Percentiles rank a stretch among this genome's conserved stretches.
These are phyloP conservation scores for Quercus rubra DNA, from an alignment of 306 rosid genomes.

Conservation along the genomic window DNA sequence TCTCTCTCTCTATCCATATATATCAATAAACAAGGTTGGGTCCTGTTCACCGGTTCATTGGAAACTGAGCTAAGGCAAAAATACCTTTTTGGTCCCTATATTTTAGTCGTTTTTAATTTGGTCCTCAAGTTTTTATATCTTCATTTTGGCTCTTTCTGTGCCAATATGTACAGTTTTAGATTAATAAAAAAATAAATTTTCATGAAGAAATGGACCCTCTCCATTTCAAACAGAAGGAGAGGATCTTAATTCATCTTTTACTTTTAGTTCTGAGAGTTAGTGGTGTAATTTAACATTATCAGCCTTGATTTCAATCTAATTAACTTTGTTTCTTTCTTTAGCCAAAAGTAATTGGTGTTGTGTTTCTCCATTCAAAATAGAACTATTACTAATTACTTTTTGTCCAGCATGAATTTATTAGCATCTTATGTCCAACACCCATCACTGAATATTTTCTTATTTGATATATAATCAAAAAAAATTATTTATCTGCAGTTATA, in stretches of 20 bases:
- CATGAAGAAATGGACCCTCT: too few species aligned
- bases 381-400: background rate
- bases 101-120: too few species aligned
- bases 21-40: background rate
- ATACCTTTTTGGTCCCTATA: too few species aligned
- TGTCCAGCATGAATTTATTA: background rate
- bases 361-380: background rate
- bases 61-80: background rate
- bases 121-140: too few species aligned
- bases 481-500: constrained; percentile 56
- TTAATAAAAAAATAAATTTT: too few species aligned
- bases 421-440: constrained; percentile 2
- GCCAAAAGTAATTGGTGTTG: background rate
- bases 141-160: too few species aligned
- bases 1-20: background rate
- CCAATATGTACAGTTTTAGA: too few species aligned
- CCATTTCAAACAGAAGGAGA: too few species aligned
- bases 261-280: background rate
- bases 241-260: too few species aligned
- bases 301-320: background rate
- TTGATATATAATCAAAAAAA: background rate
- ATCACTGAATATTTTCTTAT: constrained; percentile 2
- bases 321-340: background rate
- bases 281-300: background rate
- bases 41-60: background rate